Base-by-base conservation (phyloP, 2,329 filamentous ascomycete species). In the Talaromyces piceae region DNA sequence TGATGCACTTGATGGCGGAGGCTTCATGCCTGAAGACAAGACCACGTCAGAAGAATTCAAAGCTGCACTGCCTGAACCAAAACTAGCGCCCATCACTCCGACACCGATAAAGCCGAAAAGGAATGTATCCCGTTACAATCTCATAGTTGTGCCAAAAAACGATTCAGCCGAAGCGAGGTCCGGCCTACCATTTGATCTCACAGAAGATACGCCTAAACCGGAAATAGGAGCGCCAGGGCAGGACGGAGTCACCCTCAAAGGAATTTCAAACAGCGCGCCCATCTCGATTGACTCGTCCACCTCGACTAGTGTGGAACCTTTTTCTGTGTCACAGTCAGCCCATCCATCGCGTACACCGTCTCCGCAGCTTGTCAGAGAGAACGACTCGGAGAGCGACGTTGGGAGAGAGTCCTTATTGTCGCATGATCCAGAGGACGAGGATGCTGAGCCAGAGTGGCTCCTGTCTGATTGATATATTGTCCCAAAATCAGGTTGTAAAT, bases 401-500 rank as follows among this genome's bases (percentile, higher is more conserved):
- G 76, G 80, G 31, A 63, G 68, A 37, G 75, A 72, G 0, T 82
- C 78, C 4, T 61, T 83, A 44, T 65, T 80, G 6, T 79, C 80
- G 1, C 77, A 84, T 58, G 81, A 84, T 58, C 81, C 81, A 0
- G 81, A 84, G 27, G 81, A 84, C 57, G 79, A 83, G 46, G 81
- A 84, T 61, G 80, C 80, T 2, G 80, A 84, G 56, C 81, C 81
- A 3, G 80, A 84, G 41, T 84, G 81, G 81, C 63, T 84, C 45
- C 64, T 76, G 56, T 71, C 59, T 48, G 64, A 67, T 58, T 65
- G 56, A 53, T 48, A 8, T 11, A 37, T 37, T 37, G 8, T 28
- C 2, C 30, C 2, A 25, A 5, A 23, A n/a, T n/a, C n/a, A n/a
- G n/a, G 20, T 23, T 26, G 39, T 43, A 43, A 13, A 13, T 43